Evolutionary conservation across 768 basidiomycete genomes (phyloP).

Genomic region (Amylocystis lapponica): DNA sequence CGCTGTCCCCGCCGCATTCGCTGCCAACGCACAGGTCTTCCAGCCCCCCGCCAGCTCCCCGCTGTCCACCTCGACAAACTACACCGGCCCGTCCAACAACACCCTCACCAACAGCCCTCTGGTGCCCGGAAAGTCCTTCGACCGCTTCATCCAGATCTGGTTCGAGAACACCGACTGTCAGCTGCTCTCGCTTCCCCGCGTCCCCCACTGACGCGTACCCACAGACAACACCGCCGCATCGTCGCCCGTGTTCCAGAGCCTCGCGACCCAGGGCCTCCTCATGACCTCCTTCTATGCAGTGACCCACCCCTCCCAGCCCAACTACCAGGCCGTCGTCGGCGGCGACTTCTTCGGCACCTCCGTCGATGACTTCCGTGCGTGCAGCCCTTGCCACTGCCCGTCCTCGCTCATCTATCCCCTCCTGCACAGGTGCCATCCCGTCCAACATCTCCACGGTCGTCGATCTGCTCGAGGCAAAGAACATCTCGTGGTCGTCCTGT

Average conservation of each 20-base stretch:
- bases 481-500: constrained; percentile 53
- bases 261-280: constrained; percentile 46
- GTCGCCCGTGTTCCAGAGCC: constrained; percentile 25
- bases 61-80: constrained; percentile 28
- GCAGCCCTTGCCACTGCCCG: too few relatives aligned
- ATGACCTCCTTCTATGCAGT: constrained; percentile 39
- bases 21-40: constrained; percentile 25
- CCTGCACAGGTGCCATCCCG: constrained; percentile 28
- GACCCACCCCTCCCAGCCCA: constrained; percentile 60
- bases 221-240: constrained; percentile 17
- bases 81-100: constrained; percentile 36
- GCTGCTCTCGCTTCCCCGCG: constrained; percentile 17
- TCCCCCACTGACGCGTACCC: constrained; percentile 13
- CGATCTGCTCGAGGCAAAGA: constrained; percentile 53
- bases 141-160: constrained; percentile 51
- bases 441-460: constrained; percentile 50
- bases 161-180: constrained; percentile 58
- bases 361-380: constrained; percentile 33
- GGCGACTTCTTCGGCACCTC: constrained; percentile 51
- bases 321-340: constrained; percentile 45
- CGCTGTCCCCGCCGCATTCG: constrained; percentile 12
- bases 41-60: constrained; percentile 24
- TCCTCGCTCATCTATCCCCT: constrained; percentile 7
- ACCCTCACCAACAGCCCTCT: constrained; percentile 34
- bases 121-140: constrained; percentile 39